These are phyloP conservation scores for Cavenderia fasciculata DNA, from an alignment of 78 protist species.

Conservation along the genomic window DNA sequence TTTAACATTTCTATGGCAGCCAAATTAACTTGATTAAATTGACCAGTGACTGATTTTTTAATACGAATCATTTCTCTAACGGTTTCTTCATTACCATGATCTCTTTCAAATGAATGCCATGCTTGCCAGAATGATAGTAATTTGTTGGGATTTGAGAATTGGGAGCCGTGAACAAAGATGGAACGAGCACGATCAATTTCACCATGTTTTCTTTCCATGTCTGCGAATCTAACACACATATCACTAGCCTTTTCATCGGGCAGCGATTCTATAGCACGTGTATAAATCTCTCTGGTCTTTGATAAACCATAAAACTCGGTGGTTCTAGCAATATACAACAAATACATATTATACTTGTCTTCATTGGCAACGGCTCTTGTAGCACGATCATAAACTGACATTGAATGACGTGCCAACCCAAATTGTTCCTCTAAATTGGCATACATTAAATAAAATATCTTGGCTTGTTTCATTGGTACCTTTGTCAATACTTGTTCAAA, in stretches of 20 bases:
- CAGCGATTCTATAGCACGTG: slow-evolving; percentile 88
- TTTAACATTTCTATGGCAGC: slow-evolving; percentile 15
- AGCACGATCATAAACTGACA: slow-evolving; percentile 95
- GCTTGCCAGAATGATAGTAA: slow-evolving; percentile 86
- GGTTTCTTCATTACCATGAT: slow-evolving; percentile 98
- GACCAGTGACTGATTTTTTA: slow-evolving; percentile 87
- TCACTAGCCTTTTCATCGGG: slow-evolving; percentile 81
- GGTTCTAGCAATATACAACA: slow-evolving; percentile 89
- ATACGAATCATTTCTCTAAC: slow-evolving; percentile 95
- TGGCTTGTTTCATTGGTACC: slow-evolving; percentile 82
- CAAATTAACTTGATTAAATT: slow-evolving; percentile 43
- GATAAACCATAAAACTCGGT: slow-evolving; percentile 91
- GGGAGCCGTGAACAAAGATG: slow-evolving; percentile 91
- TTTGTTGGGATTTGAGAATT: slow-evolving; percentile 86
- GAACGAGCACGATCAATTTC: slow-evolving; percentile 99
- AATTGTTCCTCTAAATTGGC: slow-evolving; percentile 90
- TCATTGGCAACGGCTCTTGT: slow-evolving; percentile 43
- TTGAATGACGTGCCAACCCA: slow-evolving; percentile 94
- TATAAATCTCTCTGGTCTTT: slow-evolving; percentile 95
- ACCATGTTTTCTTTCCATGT: slow-evolving; percentile 94
- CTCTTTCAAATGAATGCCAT: slow-evolving; percentile 96
- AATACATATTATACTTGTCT: slow-evolving; percentile 81
- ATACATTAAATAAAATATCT: slow-evolving; percentile 77
- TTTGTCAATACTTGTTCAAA: slow-evolving; percentile 94
- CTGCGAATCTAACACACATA: slow-evolving; percentile 91